Evolutionary conservation across 1,284 basidiomycete genomes (phyloP).

Genomic region (Paramarasmius palmivorus): DNA sequence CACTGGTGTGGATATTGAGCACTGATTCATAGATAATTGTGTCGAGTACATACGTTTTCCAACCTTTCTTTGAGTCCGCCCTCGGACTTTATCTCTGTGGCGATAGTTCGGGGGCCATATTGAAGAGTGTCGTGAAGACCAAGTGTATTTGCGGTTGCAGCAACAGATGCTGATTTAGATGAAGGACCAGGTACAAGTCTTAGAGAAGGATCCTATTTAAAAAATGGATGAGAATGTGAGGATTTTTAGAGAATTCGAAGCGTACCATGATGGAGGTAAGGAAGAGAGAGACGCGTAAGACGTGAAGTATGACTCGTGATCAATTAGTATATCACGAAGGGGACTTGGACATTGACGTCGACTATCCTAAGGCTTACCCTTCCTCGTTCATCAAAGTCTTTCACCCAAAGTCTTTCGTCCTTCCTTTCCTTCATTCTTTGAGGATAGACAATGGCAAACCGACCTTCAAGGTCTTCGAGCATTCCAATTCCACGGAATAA

Average conservation of each 20-base stretch:
- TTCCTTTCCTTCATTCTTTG: background rate
- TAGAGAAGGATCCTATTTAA: constrained; percentile 63
- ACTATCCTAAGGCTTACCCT: no score
- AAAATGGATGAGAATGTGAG: background rate
- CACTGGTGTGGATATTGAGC: constrained; percentile 54
- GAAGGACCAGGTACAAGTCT: constrained; percentile 63
- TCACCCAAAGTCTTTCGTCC: background rate
- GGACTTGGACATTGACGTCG: no score
- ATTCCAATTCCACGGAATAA: constrained; percentile 58
- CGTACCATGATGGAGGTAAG: constrained; percentile 10
- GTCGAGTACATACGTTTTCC: constrained; percentile 55
- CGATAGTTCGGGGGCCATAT: constrained; percentile 76
- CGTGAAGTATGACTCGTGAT: constrained; percentile 1
- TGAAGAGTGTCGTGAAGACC: constrained; percentile 81
- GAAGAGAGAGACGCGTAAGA: background rate
- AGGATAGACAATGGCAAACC: constrained; percentile 42
- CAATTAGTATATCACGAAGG: no score
- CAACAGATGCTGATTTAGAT: constrained; percentile 63
- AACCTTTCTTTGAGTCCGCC: constrained; percentile 62
- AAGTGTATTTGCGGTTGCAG: constrained; percentile 67
- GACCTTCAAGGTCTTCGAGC: constrained; percentile 59
- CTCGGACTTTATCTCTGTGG: constrained; percentile 63
- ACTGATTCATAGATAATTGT: constrained; percentile 8
- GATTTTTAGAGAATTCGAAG: no score
- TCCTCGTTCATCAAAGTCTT: background rate